A percentile compares a stretch with the other conserved stretches of the same genome.
Evolutionary conservation across 768 basidiomycete genomes (phyloP).

Genomic region (Neoboletus brunneissimus): DNA sequence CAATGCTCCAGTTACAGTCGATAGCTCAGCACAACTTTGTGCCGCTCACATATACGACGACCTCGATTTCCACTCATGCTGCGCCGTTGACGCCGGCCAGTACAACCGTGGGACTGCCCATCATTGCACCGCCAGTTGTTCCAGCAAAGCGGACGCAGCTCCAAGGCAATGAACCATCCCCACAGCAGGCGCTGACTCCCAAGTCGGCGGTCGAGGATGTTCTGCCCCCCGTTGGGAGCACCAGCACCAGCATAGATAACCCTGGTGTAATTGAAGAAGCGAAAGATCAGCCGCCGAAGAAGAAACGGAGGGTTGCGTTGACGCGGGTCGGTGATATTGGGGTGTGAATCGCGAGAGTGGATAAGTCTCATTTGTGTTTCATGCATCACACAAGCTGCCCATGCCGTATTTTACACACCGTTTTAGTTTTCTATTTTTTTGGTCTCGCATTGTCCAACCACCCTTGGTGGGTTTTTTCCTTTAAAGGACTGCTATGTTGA

Average conservation of each 20-base stretch:
- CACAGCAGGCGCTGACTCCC: conserved; percentile 26
- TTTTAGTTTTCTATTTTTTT: conserved; percentile 12
- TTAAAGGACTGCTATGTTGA: conserved; percentile 8
- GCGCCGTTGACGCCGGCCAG: conserved; percentile 27
- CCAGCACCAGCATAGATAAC: conserved; percentile 9
- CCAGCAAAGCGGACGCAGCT: conserved; percentile 37
- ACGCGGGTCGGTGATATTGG: conserved; percentile 63
- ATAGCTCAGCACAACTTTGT: conserved; percentile 85
- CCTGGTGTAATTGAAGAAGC: conserved; percentile 17
- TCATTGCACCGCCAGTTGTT: conserved; percentile 31
- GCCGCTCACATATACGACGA: conserved; percentile 43
- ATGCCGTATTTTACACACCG: conserved; percentile 14
- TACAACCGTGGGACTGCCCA: conserved; percentile 36
- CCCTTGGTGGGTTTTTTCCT: background rate
- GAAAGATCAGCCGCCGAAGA: conserved; percentile 66
- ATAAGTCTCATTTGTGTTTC: conserved; percentile 6
- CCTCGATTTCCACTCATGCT: conserved; percentile 13
- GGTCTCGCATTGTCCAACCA: conserved; percentile 11
- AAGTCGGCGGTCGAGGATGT: conserved; percentile 29
- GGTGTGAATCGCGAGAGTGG: conserved; percentile 14
- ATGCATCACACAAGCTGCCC: background rate
- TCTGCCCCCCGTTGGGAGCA: conserved; percentile 14
- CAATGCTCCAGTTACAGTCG: conserved; percentile 83
- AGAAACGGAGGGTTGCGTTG: conserved; percentile 78
- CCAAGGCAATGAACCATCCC: conserved; percentile 21